Conservation (phyloP, 2,329 filamentous ascomycete species). For the Penicillium nordicum region DNA sequence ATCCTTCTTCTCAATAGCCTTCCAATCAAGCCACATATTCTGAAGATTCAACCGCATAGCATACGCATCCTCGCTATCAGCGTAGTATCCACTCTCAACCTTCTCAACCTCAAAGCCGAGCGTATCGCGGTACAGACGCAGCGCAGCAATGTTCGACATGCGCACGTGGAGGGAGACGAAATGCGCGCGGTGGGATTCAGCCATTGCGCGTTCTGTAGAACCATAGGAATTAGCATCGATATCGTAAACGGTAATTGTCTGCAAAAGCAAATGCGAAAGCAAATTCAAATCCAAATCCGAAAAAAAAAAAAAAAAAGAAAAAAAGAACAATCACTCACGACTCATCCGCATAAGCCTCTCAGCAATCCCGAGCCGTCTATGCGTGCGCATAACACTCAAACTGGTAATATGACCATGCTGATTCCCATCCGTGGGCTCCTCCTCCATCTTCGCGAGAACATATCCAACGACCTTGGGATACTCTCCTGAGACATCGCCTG, state of each 20-base stretch:
- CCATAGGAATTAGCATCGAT: neutral
- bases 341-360: slow-evolving; percentile 98
- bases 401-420: slow-evolving; percentile 96
- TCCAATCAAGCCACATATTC: slow-evolving; percentile 46
- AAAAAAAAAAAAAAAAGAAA: neutral
- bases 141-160: slow-evolving; percentile 84
- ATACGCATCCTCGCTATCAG: slow-evolving; percentile 93
- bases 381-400: slow-evolving; percentile 92
- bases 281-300: slow-evolving; percentile 2
- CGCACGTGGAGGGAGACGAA: slow-evolving; percentile 97
- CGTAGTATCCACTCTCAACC: slow-evolving; percentile 59
- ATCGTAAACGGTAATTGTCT: neutral
- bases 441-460: slow-evolving; percentile 99
- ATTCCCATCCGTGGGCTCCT: slow-evolving; percentile 86
- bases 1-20: slow-evolving; percentile 44
- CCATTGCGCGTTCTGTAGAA: slow-evolving; percentile 81
- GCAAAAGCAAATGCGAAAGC: neutral
- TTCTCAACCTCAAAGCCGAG: slow-evolving; percentile 85
- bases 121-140: slow-evolving; percentile 89
- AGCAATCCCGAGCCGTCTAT: slow-evolving; percentile 83
- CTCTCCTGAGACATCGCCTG: slow-evolving; percentile 40
- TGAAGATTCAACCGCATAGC: slow-evolving; percentile 85
- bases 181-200: slow-evolving; percentile 83
- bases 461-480: slow-evolving; percentile 98
- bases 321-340: slow-evolving; percentile 56